Evolutionary conservation across 1,284 basidiomycete genomes (phyloP).

Genomic region (Inonotus hispidus): DNA sequence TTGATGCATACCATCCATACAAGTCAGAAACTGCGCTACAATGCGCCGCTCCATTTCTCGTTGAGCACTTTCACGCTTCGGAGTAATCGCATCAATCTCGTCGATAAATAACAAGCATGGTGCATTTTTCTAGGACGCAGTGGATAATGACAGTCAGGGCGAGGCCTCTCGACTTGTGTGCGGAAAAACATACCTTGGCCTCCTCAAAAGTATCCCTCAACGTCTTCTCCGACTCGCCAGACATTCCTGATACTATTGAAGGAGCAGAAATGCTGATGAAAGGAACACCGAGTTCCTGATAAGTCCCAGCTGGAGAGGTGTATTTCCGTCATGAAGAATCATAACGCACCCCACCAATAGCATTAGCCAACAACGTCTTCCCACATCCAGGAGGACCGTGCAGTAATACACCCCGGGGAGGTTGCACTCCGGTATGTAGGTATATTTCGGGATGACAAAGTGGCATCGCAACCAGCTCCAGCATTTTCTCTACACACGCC

Average conservation of each 20-base stretch:
- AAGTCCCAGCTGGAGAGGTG: conserved; percentile 16
- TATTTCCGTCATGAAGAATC: background rate
- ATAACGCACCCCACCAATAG: conserved; percentile 83
- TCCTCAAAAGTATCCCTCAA: conserved; percentile 95
- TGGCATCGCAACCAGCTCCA: conserved; percentile 94
- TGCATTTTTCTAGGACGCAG: conserved; percentile 59
- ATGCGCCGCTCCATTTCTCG: conserved; percentile 97
- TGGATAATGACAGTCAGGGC: background rate
- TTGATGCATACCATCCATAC: conserved; percentile 80
- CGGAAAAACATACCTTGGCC: conserved; percentile 59
- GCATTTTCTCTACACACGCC: conserved; percentile 83
- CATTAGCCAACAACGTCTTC: conserved; percentile 88
- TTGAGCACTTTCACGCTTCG: conserved; percentile 95
- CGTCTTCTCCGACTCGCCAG: conserved; percentile 95
- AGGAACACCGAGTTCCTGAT: conserved; percentile 82
- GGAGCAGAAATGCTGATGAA: conserved; percentile 95
- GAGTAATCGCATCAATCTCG: conserved; percentile 97
- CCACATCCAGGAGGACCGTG: conserved; percentile 98
- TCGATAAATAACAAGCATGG: conserved; percentile 93
- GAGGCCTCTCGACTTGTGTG: background rate
- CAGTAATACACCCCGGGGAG: conserved; percentile 89
- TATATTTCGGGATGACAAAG: conserved; percentile 95
- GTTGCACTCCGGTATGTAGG: conserved; percentile 86
- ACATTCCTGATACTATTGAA: conserved; percentile 95
- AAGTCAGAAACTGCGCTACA: conserved; percentile 94